Conservation (phyloP, 805 yeast genomes). For the Wickerhamomyces alni region DNA sequence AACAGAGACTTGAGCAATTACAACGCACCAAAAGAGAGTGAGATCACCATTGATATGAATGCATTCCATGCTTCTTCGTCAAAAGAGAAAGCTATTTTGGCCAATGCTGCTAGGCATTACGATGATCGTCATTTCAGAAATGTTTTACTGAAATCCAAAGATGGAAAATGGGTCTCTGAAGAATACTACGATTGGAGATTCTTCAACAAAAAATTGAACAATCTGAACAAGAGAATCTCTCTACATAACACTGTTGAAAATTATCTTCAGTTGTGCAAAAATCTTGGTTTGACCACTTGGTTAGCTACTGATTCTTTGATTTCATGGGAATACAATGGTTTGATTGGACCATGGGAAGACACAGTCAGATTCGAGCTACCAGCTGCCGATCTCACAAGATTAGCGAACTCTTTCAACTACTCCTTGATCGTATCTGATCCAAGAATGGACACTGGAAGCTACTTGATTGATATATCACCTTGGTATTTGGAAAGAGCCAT, state of each 20-base stretch:
- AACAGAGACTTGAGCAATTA: slow-evolving; percentile 26
- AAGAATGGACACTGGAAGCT: slow-evolving; percentile 38
- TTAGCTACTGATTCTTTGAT: slow-evolving; percentile 42
- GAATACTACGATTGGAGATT: slow-evolving; percentile 63
- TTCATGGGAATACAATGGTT: slow-evolving; percentile 47
- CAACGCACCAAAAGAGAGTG: slow-evolving; percentile 14
- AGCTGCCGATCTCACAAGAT: slow-evolving; percentile 37
- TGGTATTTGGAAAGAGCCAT: slow-evolving; percentile 42
- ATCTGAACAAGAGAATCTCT: slow-evolving; percentile 34
- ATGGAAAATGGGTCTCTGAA: slow-evolving; percentile 25
- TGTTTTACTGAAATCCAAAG: slow-evolving; percentile 27
- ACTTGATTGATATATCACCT: slow-evolving; percentile 42
- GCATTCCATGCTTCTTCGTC: slow-evolving; percentile 24
- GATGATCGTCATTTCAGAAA: slow-evolving; percentile 28
- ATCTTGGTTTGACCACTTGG: slow-evolving; percentile 39
- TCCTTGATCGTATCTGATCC: slow-evolving; percentile 40
- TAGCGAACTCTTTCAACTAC: slow-evolving; percentile 42
- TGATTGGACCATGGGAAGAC: slow-evolving; percentile 48
- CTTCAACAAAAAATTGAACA: slow-evolving; percentile 39
- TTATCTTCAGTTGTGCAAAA: slow-evolving; percentile 39
- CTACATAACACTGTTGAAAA: slow-evolving; percentile 40
- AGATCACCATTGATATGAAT: slow-evolving; percentile 14
- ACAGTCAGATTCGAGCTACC: slow-evolving; percentile 47
- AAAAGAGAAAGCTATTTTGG: slow-evolving; percentile 24
- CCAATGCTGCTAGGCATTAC: slow-evolving; percentile 26